Base-by-base conservation (phyloP, 805 yeast genomes). In the Kregervanrija fluxuum region DNA sequence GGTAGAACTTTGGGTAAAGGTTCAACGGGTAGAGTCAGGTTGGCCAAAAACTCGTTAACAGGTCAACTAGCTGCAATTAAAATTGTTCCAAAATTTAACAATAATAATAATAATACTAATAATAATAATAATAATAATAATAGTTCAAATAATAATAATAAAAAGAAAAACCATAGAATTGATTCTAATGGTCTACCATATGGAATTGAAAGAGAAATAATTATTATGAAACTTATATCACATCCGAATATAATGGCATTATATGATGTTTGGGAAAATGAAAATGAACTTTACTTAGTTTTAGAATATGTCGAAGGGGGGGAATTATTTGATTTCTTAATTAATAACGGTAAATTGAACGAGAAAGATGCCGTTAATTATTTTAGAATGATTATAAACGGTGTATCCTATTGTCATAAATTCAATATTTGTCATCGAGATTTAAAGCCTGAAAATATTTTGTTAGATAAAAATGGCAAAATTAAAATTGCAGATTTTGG, bases 221-320 rank as follows among this genome's bases (percentile, higher is more conserved):
- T 93, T 55, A 93, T 93, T 54, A 93, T 91, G 99, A 93, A 93
- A 66, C 73, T 93, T 36, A 78, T 93, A 38, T 86, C 93, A 48
- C 98, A 93, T 64, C 88, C 95, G 11, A 91, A 93, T 58, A 93
- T 93, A 17, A 80, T 93, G 77, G 85, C 93, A 22, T 70, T 93
- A 35, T 93, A 89, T 61, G 99, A 93, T 60, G 99, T 93, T 17
- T 93, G 98, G 98, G 99, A 93, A 65, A 91, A 95, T 52, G 82
- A 88, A 52, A 88, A 87, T 58, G 96, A 91, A 48, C 71, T 93
- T 46, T 85, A 82, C 56, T 62, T 85, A 51, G 88, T 85, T 12
- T 66, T 85, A 41, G 95, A 85, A 59, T 85, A 84, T 60, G 91
- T 85, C 31, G 90, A 85, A 62, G 91, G 93, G n/a, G 95, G 95